Conservation (phyloP, 2,329 filamentous ascomycete genomes). For the Ophiostoma sp. region DNA sequence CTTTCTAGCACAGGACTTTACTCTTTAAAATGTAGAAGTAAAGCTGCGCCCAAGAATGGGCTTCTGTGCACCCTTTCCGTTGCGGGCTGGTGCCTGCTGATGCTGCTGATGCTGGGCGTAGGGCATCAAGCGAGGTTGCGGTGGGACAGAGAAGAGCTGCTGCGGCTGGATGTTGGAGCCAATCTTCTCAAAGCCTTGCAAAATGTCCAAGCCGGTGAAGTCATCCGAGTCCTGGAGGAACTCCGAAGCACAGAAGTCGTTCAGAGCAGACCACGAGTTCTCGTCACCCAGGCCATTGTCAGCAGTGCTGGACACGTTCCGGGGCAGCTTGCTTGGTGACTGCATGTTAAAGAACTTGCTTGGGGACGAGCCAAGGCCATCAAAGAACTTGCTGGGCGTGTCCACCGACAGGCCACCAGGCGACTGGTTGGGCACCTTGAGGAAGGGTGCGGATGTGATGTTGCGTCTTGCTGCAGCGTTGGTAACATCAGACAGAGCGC, state of each 20-base stretch:
- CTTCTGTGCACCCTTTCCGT: conserved; percentile 35
- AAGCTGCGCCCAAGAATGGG: conserved; percentile 43
- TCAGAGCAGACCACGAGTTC: conserved; percentile 46
- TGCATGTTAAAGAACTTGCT: conserved; percentile 50
- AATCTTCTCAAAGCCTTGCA: conserved; percentile 75
- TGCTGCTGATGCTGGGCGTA: conserved; percentile 39
- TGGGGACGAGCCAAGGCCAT: conserved; percentile 57
- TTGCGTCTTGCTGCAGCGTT: conserved; percentile 54
- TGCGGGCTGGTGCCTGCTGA: conserved; percentile 15
- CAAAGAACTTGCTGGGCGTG: conserved; percentile 60
- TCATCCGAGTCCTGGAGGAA: conserved; percentile 62
- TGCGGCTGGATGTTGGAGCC: conserved; percentile 48
- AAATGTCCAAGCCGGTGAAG: conserved; percentile 65
- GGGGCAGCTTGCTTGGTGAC: conserved; percentile 41
- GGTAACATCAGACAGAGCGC: conserved; percentile 62
- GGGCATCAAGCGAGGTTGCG: conserved; percentile 39
- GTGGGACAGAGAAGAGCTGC: conserved; percentile 31
- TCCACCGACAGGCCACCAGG: conserved; percentile 45
- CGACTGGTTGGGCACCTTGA: conserved; percentile 50
- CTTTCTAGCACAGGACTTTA: background rate
- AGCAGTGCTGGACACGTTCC: conserved; percentile 36
- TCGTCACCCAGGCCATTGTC: conserved; percentile 40
- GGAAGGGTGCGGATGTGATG: conserved; percentile 50
- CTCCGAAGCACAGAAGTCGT: conserved; percentile 56
- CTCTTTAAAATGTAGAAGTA: conserved; percentile 40